Conservation (phyloP, 192 early-diverging fungal genomes). For the Rhizophagus prolifer region DNA sequence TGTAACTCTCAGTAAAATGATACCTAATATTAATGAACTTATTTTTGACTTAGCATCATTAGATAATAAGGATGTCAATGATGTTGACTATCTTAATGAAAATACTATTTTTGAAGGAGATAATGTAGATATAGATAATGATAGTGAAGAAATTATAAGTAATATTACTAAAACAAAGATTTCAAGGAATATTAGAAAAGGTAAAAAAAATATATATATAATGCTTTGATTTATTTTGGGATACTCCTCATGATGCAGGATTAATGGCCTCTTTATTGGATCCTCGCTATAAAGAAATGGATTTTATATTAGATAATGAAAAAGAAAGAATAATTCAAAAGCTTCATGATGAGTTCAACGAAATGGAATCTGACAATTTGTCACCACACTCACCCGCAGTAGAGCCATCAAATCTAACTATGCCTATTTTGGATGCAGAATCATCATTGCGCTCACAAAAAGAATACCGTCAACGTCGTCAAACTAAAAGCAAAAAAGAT, state of each 20-base stretch:
- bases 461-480: neutral
- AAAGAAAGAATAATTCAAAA: neutral
- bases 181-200: neutral
- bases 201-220: too few species aligned
- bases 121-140: neutral
- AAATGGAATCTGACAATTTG: neutral
- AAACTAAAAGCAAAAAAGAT: neutral
- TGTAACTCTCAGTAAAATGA: neutral
- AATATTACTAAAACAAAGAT: neutral
- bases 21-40: neutral
- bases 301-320: neutral
- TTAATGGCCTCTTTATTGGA: too few species aligned
- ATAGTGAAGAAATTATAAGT: neutral
- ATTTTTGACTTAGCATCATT: neutral
- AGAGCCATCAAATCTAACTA: too few species aligned
- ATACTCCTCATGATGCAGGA: too few species aligned
- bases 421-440: too few species aligned
- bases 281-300: too few species aligned
- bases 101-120: neutral
- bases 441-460: neutral
- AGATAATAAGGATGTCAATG: too few species aligned
- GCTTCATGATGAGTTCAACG: neutral
- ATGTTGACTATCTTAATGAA: neutral
- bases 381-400: too few species aligned
- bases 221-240: too few species aligned